A percentile compares a stretch with the other conserved stretches of the same genome.
These are phyloP conservation scores for Orbilia brochopaga DNA, from an alignment of 2,329 filamentous ascomycete genomes.

Conservation along the genomic window DNA sequence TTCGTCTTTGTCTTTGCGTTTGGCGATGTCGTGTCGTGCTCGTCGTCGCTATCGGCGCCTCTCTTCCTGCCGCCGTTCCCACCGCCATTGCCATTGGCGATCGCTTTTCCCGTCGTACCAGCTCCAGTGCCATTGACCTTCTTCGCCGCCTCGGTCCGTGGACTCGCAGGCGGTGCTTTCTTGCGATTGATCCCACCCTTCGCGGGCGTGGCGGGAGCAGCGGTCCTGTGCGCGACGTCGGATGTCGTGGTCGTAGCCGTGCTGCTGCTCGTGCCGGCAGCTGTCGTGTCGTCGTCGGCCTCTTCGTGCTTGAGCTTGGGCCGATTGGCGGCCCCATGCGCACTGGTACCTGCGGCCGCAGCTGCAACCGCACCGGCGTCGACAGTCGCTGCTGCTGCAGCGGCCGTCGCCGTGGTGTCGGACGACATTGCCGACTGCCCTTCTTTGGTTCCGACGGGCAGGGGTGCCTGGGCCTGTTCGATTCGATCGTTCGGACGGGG, in stretches of 20 bases:
- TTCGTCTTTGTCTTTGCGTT: conserved; percentile 9
- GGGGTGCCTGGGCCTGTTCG: background rate
- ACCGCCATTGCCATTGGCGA: conserved; percentile 33
- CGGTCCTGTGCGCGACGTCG: conserved; percentile 49
- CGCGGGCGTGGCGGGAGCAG: conserved; percentile 1
- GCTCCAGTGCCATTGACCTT: conserved; percentile 37
- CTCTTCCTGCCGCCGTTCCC: conserved; percentile 36
- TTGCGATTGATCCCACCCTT: conserved; percentile 40
- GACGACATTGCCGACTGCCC: conserved; percentile 42
- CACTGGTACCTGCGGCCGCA: background rate
- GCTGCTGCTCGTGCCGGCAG: conserved; percentile 6
- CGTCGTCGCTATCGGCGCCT: conserved; percentile 51
- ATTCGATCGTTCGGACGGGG: too few relatives aligned
- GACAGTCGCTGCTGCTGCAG: background rate
- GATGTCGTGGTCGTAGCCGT: conserved; percentile 34
- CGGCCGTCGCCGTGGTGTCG: conserved; percentile 24
- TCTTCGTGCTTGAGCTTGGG: conserved; percentile 43
- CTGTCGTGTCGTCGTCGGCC: conserved; percentile 24
- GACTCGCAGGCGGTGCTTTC: conserved; percentile 42
- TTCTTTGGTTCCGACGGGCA: conserved; percentile 2
- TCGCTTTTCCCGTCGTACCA: background rate
- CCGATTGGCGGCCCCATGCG: conserved; percentile 32
- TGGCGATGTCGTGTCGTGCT: conserved; percentile 43
- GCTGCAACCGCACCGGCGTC: conserved; percentile 1
- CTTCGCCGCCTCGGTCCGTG: conserved; percentile 36